Evolutionary conservation across 768 basidiomycete species (phyloP), one percentile per base, ranked within the genome.

Genomic region (Mycena sanguinolenta): DNA sequence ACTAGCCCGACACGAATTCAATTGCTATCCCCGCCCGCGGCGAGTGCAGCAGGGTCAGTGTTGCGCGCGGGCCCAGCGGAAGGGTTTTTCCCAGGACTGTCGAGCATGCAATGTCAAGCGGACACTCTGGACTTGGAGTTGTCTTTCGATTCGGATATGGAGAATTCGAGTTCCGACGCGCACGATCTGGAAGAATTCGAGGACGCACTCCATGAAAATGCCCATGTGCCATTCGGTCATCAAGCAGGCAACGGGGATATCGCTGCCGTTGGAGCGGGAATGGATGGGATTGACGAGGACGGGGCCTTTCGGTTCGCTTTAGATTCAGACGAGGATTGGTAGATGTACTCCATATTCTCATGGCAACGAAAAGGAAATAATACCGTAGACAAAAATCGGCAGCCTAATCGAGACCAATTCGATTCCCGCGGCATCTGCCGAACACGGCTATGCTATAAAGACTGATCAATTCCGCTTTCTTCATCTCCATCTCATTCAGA

Each of bases 401-500:
- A 10, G 32, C n/a, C 30, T 6, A 59, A 55, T 57, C 17, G 61
- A 42, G 53, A 49, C 59, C 19, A 21, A 60, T 13, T 53, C 58
- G n/a, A n/a, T n/a, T n/a, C n/a, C n/a, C n/a, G n/a, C n/a, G 60
- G 66, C 38, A 60, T 23, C 2, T 16, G 55, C 70, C 65, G 66
- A 34, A 34, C 28, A 25, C 66, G 52, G 67, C 63, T 69, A 38
- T 67, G 67, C 63, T 69, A 38, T 67, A 63, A 50, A 50, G 49
- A 50, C 49, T 50, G 49, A 50, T 46, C 44, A 46, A n/a, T 50
- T 50, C 17, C 21, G 17, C 4, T 27, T 6, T 58, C 57, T 58
- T 39, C 23, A 25, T 67, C 70, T 72, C 71, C 73, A 71, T 60
- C 66, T 67, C 75, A 64, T 55, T n/a, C 58, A 60, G 59, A 74